These are phyloP conservation scores for Cochlearia excelsa DNA, from an alignment of 345 rosid genomes.

Conservation along the genomic window DNA sequence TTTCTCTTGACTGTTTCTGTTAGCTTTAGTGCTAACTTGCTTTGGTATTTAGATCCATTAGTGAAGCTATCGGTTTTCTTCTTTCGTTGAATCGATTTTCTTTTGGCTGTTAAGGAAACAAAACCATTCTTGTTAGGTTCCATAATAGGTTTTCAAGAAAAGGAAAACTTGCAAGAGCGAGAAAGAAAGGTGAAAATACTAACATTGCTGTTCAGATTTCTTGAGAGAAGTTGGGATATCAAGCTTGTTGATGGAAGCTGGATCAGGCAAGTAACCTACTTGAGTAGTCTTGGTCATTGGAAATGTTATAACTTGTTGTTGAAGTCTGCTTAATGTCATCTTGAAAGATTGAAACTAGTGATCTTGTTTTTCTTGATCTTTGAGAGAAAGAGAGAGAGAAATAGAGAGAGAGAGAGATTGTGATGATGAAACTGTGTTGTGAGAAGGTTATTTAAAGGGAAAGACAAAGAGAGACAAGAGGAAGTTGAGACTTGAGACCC, in stretches of 20 bases:
- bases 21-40: constrained; percentile 44
- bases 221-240: constrained; percentile 29
- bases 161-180: background rate
- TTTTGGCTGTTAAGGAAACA: constrained; percentile 16
- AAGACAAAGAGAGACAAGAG: too few relatives aligned
- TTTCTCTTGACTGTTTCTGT: constrained; percentile 50
- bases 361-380: constrained; percentile 6
- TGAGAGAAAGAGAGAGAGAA: constrained; percentile 6
- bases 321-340: constrained; percentile 30
- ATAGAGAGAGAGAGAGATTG: constrained; percentile 12
- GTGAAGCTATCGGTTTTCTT: constrained; percentile 44
- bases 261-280: constrained; percentile 25
- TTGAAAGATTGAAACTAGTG: background rate
- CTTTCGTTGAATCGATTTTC: constrained; percentile 30
- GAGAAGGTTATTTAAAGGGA: background rate
- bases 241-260: constrained; percentile 30
- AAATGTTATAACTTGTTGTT: constrained; percentile 19
- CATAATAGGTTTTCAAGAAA: background rate
- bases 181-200: background rate
- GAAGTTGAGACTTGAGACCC: too few relatives aligned
- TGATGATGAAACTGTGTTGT: constrained; percentile 24
- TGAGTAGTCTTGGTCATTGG: constrained; percentile 15
- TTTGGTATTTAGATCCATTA: constrained; percentile 38
- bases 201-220: constrained; percentile 18
- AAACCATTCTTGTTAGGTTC: constrained; percentile 12